These are phyloP conservation scores for Onygenales sp. DNA, from an alignment of 2,329 filamentous ascomycete genomes.

Conservation along the genomic window DNA sequence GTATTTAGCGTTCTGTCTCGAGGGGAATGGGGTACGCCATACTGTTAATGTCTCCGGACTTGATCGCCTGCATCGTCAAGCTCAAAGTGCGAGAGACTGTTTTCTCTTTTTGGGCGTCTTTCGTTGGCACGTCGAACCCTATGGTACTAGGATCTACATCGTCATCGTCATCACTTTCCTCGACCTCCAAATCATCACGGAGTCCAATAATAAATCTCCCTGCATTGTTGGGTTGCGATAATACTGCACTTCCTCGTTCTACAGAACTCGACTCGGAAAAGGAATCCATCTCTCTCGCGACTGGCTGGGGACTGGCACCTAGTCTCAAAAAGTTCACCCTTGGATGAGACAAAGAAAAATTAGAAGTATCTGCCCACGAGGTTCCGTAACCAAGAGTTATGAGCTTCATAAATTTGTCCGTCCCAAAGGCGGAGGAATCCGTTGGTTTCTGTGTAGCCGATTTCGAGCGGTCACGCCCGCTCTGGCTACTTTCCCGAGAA, in stretches of 20 bases:
- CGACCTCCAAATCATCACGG: conserved; percentile 31
- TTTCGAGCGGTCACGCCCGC: conserved; percentile 3
- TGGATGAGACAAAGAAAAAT: conserved; percentile 17
- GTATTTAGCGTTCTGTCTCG: not conserved
- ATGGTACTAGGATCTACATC: not conserved
- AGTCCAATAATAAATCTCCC: conserved; percentile 36
- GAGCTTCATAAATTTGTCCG: conserved; percentile 40
- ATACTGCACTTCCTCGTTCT: conserved; percentile 11
- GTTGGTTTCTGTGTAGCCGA: conserved; percentile 11
- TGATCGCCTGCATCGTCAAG: conserved; percentile 19
- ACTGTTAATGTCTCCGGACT: conserved; percentile 12
- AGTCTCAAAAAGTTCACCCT: conserved; percentile 18
- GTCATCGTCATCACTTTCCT: conserved; percentile 25
- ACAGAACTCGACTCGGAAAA: conserved; percentile 15
- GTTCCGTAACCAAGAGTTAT: conserved; percentile 42
- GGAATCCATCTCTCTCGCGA: not conserved
- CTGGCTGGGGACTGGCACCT: conserved; percentile 7
- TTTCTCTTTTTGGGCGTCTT: conserved; percentile 15
- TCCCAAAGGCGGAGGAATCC: conserved; percentile 24
- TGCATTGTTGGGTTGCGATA: conserved; percentile 16
- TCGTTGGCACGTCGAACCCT: not conserved
- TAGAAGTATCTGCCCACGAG: conserved; percentile 34
- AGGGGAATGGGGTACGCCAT: conserved; percentile 1
- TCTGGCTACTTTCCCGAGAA: conserved; percentile 11
- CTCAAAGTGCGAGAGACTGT: conserved; percentile 29